Base-by-base conservation (phyloP, 2,329 filamentous ascomycete genomes). In the Penicillium polonicum region DNA sequence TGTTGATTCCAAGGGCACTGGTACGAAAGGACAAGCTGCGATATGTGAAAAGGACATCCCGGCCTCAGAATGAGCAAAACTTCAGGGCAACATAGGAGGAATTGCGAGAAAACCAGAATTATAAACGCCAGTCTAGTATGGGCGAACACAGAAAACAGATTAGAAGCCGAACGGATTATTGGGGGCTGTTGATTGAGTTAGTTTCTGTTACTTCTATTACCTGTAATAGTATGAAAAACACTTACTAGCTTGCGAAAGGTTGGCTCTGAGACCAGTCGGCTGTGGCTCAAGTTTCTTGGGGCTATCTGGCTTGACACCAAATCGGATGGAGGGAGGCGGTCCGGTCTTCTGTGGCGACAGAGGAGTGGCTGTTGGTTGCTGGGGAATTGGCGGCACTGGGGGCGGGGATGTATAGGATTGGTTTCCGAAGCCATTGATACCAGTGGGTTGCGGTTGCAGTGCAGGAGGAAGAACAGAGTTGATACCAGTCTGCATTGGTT, bases 161-260 rank as follows among this genome's bases (percentile, higher is more conserved):
- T 81, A 88, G 66, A 89, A 89, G 41, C 87, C 87, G 73, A 89
- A 89, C 2, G 87, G 87, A 71, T 89, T 89, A 68, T 86, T 81
- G 50, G 87, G 85, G 58, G 87, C 86, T 89, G 21, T 49, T n/a
- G 49, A 35, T 38, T 27, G 31, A 33, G 53, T 68, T 63, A 68
- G 62, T 41, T 45, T 53, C 4, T 17, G 25, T 27, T 51, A 3
- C 15, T 13, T n/a, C 10, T n/a, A 25, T 35, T 13, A 4, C 15
- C n/a, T 19, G 5, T 23, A 19, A 35, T 4, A 15, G 36, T 23
- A n/a, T 39, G 27, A 36, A 39, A 48, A 46, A 31, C 57, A 92
- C 93, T 89, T 88, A 97, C 93, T 99, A 70, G 94, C 94, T 85
- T 95, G 90, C 52, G 90, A 83, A 65, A 99, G 82, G 74, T 97